Percentiles rank a stretch among this genome's conserved stretches.
phyloP scores from a whole-genome alignment of 768 basidiomycete species.

The Auricularia sp. region DNA sequence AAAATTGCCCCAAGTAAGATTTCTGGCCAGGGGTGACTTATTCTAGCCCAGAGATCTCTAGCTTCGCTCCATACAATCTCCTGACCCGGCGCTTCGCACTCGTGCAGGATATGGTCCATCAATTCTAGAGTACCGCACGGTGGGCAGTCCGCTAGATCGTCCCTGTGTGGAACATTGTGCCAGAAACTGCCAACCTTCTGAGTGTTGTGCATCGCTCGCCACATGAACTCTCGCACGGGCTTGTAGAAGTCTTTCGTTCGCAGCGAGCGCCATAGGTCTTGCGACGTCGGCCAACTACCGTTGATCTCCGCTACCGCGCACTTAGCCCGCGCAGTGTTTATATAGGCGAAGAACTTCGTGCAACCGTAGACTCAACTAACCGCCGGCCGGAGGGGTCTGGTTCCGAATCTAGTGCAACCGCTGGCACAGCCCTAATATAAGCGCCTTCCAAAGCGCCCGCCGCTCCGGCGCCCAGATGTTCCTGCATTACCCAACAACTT shows the following conservation, averaged over 20 bases:
- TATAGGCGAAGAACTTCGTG: no score
- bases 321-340: not conserved
- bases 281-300: not conserved
- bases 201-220: not conserved
- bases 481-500: no score
- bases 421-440: no score
- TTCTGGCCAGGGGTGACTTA: not conserved
- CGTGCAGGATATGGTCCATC: slow-evolving; percentile 15
- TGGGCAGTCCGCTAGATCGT: not conserved
- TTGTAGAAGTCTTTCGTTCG: not conserved
- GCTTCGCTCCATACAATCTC: not conserved
- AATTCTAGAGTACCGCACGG: not conserved
- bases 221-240: not conserved
- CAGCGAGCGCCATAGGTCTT: not conserved
- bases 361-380: no score
- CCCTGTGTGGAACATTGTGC: not conserved
- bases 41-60: not conserved
- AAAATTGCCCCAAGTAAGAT: not conserved
- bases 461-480: no score
- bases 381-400: no score
- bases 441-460: no score
- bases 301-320: not conserved
- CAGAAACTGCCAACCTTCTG: not conserved
- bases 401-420: no score
- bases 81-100: slow-evolving; percentile 22